Percentiles rank a stretch among this genome's conserved stretches.
These are phyloP conservation scores for Fraxinus albicans DNA, from an alignment of 305 asterid genomes.

Conservation along the genomic window DNA sequence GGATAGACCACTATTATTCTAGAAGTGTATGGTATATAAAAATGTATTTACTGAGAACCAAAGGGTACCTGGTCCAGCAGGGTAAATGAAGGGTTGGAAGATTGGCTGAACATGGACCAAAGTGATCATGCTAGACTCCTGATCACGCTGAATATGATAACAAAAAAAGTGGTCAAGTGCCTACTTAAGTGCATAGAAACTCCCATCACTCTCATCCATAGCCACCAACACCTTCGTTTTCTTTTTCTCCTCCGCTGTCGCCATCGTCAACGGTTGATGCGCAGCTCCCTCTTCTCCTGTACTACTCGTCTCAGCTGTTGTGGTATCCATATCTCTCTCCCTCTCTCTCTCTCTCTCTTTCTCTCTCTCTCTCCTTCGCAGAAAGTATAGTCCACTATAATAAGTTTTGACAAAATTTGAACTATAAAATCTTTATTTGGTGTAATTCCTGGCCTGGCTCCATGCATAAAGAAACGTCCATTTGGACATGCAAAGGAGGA, in stretches of 20 bases:
- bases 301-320: not conserved
- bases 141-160: not conserved
- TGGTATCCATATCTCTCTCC: not conserved
- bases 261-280: not conserved
- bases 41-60: too few species aligned
- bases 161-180: conserved; percentile 41
- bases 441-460: not conserved
- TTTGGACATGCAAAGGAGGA: not conserved
- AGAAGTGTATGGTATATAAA: too few species aligned
- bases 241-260: conserved; percentile 8
- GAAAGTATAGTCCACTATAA: not conserved
- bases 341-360: not conserved
- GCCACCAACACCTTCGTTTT: conserved; percentile 50
- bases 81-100: conserved; percentile 52
- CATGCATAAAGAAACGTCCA: not conserved
- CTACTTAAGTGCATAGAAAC: conserved; percentile 64
- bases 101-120: conserved; percentile 53
- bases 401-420: not conserved
- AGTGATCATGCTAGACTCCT: conserved; percentile 32
- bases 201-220: conserved; percentile 59
- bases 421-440: too few species aligned
- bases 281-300: not conserved
- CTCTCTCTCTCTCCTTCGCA: not conserved
- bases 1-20: conserved; percentile 31
- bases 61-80: conserved; percentile 60